Evolutionary conservation across 116 monocot genomes (phyloP), one percentile per base, ranked within the genome.

Genomic region (Cymodocea nodosa): DNA sequence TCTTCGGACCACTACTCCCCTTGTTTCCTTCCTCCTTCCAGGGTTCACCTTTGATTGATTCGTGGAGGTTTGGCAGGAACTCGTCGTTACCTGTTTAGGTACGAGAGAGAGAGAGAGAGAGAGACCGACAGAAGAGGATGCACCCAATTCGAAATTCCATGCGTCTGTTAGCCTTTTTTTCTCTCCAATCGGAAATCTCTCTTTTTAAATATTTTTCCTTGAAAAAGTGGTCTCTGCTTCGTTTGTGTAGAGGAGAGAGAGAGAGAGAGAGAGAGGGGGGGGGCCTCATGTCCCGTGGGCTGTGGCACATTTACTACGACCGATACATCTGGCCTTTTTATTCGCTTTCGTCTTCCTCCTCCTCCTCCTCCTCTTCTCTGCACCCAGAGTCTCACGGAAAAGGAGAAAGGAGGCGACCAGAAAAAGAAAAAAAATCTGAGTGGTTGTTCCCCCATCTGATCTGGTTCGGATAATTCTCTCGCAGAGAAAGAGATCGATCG

Each of bases 231-330:
- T 20, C 17, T 20, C 23, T 67, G 11, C 4, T n/a, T n/a, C n/a
- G n/a, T n/a, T n/a, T n/a, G n/a, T n/a, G n/a, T n/a, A n/a, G n/a
- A n/a, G n/a, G 22, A 65, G 65, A 14, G 17, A 51, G 51, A 50
- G 24, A 65, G 40, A 65, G 24, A 51, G 25, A 65, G 51, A 65
- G 20, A 60, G 36, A 60, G 15, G 3, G 18, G 19, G 16, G 36
- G 16, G 35, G 18, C 50, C 16, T 19, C 50, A 49, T 65, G 50
- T 15, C 25, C 23, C 3, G 30, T 30, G 30, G 30, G 30, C 48
- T 64, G 44, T 25, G 50, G 50, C 51, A 65, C 51, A 65, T 65
- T 65, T 24, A 65, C 48, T 65, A 15, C 39, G 15, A 62, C 62
- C 9, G 19, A 19, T 35, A 62, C 62, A 62, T 39, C 18, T 39